Conservation (phyloP, 169 alveolate species). For the Plasmodium cynomolgi region DNA sequence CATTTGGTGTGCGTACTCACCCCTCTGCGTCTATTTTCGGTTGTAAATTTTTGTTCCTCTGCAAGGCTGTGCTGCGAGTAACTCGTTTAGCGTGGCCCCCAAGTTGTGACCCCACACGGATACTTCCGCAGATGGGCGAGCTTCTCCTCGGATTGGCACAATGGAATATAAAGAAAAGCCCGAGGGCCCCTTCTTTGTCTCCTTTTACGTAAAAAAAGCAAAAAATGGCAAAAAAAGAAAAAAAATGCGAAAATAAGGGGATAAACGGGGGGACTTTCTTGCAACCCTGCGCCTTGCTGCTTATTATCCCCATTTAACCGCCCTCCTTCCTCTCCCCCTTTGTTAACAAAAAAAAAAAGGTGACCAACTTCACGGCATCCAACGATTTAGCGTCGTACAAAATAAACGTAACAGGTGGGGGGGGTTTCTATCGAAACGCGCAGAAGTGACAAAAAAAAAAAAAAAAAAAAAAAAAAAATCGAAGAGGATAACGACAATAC, state of each 20-base stretch:
- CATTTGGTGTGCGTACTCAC: background rate
- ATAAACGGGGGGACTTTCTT: background rate
- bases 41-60: background rate
- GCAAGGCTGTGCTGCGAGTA: background rate
- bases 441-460: background rate
- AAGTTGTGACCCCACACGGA: background rate
- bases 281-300: background rate
- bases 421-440: background rate
- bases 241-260: background rate
- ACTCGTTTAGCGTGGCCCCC: background rate
- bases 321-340: background rate
- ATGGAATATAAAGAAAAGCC: constrained; percentile 74
- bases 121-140: background rate
- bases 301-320: background rate
- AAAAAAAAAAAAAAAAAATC: background rate
- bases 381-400: constrained; percentile 25
- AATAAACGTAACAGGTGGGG: constrained; percentile 42
- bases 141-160: background rate
- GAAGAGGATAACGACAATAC: background rate
- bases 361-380: constrained; percentile 53
- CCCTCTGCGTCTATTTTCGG: background rate
- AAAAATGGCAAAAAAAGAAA: background rate
- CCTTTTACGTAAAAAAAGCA: constrained; percentile 46
- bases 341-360: constrained; percentile 21
- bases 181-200: constrained; percentile 64